A percentile compares a stretch with the other conserved stretches of the same genome.
Conservation (phyloP, 1,139 yeast species). For the Suhomyces bokatorum region DNA sequence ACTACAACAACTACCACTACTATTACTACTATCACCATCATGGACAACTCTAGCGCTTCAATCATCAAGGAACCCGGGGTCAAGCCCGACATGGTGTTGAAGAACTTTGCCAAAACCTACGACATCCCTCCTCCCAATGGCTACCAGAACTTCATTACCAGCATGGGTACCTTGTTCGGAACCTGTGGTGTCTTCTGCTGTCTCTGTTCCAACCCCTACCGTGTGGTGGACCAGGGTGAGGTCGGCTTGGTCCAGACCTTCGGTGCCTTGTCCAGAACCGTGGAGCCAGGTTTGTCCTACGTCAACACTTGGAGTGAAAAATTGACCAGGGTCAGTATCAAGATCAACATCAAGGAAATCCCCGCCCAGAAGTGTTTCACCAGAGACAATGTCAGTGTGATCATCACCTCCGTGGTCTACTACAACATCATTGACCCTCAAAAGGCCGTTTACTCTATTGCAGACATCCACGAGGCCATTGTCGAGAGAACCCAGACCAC, state of each 20-base stretch:
- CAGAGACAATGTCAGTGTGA: conserved; percentile 64
- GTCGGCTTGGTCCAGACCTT: conserved; percentile 70
- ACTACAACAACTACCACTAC: not conserved
- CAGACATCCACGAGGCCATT: conserved; percentile 58
- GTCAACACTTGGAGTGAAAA: conserved; percentile 67
- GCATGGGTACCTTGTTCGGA: conserved; percentile 53
- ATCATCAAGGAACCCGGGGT: conserved; percentile 13
- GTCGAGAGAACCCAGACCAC: conserved; percentile 75
- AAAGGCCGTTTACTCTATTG: conserved; percentile 62
- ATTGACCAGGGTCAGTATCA: conserved; percentile 53
- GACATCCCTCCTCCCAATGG: conserved; percentile 37
- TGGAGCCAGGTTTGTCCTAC: conserved; percentile 69
- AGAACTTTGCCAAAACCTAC: conserved; percentile 37
- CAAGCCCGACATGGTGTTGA: conserved; percentile 21
- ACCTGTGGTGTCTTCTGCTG: conserved; percentile 61
- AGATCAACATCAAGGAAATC: conserved; percentile 62
- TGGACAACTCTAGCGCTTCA: conserved; percentile 8
- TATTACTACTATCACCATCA: not conserved
- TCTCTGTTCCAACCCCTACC: conserved; percentile 62
- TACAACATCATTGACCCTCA: conserved; percentile 71
- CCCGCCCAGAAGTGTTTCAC: conserved; percentile 72
- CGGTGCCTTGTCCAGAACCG: conserved; percentile 66
- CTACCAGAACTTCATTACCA: conserved; percentile 43
- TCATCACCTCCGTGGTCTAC: conserved; percentile 66
- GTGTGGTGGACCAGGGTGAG: conserved; percentile 63